These are phyloP conservation scores for Aspergillus piperis DNA, from an alignment of 2,329 filamentous ascomycete species.

Conservation along the genomic window DNA sequence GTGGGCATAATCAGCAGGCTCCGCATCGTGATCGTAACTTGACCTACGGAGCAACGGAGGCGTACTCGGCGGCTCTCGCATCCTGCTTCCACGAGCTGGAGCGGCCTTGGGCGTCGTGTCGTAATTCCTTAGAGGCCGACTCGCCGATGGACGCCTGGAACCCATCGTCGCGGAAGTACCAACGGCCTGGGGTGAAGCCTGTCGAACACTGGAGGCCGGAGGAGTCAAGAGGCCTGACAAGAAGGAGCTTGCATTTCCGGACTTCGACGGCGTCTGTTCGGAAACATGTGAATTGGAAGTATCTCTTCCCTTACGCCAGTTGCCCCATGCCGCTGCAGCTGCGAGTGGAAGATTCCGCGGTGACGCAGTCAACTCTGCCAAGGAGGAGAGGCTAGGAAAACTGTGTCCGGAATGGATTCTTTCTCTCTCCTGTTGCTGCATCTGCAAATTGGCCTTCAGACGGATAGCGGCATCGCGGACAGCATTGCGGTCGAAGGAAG, in stretches of 20 bases:
- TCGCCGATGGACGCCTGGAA: constrained; percentile 36
- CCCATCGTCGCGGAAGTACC: constrained; percentile 32
- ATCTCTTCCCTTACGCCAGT: constrained; percentile 76
- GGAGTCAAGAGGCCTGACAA: constrained; percentile 84
- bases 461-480: constrained; percentile 91
- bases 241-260: constrained; percentile 60
- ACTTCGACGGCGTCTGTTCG: constrained; percentile 63
- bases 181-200: constrained; percentile 53
- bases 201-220: constrained; percentile 73
- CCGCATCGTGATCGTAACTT: constrained; percentile 62
- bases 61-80: constrained; percentile 46
- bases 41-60: constrained; percentile 59
- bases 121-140: constrained; percentile 35
- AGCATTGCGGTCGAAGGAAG: constrained; percentile 72
- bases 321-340: constrained; percentile 95
- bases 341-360: constrained; percentile 78
- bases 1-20: constrained; percentile 51
- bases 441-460: constrained; percentile 89
- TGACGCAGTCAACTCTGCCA: constrained; percentile 73
- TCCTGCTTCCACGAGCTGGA: constrained; percentile 33
- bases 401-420: constrained; percentile 69
- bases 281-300: constrained; percentile 48
- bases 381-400: constrained; percentile 74
- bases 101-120: constrained; percentile 32
- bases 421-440: constrained; percentile 96